Percentiles rank a stretch among this genome's conserved stretches.
These are phyloP conservation scores for Populus ilicifolia DNA, from an alignment of 345 rosid genomes.

Conservation along the genomic window DNA sequence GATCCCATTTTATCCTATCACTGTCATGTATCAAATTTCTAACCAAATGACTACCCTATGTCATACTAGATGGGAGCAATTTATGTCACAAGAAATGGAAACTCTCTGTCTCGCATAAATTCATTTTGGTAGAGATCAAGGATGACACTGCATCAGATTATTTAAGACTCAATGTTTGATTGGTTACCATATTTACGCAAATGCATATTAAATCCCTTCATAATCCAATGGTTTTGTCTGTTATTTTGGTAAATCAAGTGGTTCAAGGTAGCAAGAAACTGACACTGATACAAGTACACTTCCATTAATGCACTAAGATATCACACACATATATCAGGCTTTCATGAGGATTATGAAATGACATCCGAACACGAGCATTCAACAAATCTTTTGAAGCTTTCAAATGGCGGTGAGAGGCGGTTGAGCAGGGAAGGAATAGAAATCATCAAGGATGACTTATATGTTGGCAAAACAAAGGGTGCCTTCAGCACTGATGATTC, in stretches of 20 bases:
- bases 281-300: neutral
- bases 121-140: neutral
- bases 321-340: neutral
- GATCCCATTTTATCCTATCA: neutral
- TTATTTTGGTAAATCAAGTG: neutral
- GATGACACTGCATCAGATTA: neutral
- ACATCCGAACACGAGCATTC: too few species aligned
- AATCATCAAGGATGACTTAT: too few species aligned
- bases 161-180: neutral
- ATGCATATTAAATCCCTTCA: neutral
- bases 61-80: neutral
- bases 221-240: neutral
- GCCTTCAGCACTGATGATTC: too few species aligned
- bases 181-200: neutral
- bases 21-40: neutral
- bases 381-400: too few species aligned
- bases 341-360: too few species aligned
- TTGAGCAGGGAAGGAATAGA: too few species aligned
- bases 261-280: neutral
- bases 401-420: too few species aligned
- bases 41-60: neutral
- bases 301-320: neutral
- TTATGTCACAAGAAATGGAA: neutral
- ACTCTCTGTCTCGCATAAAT: neutral
- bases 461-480: too few species aligned